Conservation (phyloP, 768 basidiomycete species). For the Mycena belliarum region DNA sequence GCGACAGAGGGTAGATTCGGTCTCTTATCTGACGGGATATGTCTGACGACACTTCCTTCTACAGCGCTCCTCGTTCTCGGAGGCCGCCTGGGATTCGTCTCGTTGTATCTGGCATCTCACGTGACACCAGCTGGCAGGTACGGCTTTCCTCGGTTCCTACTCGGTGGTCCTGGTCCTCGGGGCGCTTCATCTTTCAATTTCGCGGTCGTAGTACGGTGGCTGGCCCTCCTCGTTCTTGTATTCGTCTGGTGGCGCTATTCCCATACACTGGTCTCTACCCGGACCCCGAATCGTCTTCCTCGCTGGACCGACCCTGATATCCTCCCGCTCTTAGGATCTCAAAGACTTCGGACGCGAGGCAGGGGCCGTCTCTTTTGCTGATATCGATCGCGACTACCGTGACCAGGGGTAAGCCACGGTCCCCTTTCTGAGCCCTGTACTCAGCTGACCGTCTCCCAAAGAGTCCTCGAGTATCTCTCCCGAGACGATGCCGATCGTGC, state of each 20-base stretch:
- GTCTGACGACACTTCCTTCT: no score
- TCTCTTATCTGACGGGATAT: no score
- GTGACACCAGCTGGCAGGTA: conserved; percentile 99
- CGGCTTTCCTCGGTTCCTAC: conserved; percentile 33
- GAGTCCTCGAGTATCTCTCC: conserved; percentile 87
- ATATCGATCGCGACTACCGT: conserved; percentile 85
- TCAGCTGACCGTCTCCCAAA: conserved; percentile 30
- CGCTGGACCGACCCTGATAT: conserved; percentile 45
- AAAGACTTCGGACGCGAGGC: conserved; percentile 97
- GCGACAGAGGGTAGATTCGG: no score
- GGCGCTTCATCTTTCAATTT: conserved; percentile 13
- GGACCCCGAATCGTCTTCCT: conserved; percentile 20
- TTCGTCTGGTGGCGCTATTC: not conserved
- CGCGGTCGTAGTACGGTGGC: conserved; percentile 13
- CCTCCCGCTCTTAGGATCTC: conserved; percentile 74
- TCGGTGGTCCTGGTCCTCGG: conserved; percentile 7
- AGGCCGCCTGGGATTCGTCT: conserved; percentile 83
- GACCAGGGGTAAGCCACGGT: conserved; percentile 77
- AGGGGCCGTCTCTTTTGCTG: conserved; percentile 91
- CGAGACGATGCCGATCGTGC: conserved; percentile 92
- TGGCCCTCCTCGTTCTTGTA: conserved; percentile 12
- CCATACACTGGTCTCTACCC: conserved; percentile 4
- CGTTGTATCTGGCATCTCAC: conserved; percentile 85
- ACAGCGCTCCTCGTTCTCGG: conserved; percentile 61
- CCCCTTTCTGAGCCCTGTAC: not conserved